A percentile compares a stretch with the other conserved stretches of the same genome.
phyloP scores from a whole-genome alignment of 208 protist genomes.

The Trypanosoma platydactyli region DNA sequence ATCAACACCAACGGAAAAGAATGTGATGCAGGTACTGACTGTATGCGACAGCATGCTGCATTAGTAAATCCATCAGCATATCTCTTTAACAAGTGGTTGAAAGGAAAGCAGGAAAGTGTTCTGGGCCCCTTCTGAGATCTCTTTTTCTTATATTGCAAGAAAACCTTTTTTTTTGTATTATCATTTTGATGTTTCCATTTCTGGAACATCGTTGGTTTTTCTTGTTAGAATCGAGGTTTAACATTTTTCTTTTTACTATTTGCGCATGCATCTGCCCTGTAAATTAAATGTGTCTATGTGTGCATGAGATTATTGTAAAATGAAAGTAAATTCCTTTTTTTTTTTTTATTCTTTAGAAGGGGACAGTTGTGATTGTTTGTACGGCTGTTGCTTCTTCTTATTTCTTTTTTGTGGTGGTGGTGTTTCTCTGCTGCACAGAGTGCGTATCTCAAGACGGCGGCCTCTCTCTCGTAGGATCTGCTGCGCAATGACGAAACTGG shows the following conservation, averaged over 20 bases:
- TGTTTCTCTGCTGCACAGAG: not conserved
- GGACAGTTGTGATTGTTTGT: not conserved
- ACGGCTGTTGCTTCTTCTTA: not conserved
- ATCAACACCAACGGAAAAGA: not conserved
- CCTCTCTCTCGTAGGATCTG: not conserved
- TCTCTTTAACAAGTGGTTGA: constrained; percentile 50
- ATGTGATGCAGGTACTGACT: constrained; percentile 10
- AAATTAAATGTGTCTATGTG: no score
- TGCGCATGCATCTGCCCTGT: no score
- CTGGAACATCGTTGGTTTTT: no score
- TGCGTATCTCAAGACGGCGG: not conserved
- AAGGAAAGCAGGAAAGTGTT: constrained; percentile 20
- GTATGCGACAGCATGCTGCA: constrained; percentile 15
- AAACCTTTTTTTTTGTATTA: no score
- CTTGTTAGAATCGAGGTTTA: no score
- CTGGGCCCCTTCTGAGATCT: constrained; percentile 5
- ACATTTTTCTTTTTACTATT: no score
- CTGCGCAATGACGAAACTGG: constrained; percentile 78
- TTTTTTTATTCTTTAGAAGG: constrained; percentile 9
- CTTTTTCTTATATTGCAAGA: no score
- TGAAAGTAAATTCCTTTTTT: constrained; percentile 16
- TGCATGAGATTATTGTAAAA: no score
- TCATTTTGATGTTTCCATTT: not conserved
- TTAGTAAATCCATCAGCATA: constrained; percentile 38
- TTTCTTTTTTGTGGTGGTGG: not conserved